Evolutionary conservation across 495 filamentous ascomycete species (phyloP).

Genomic region (Penicillium arizonense): DNA sequence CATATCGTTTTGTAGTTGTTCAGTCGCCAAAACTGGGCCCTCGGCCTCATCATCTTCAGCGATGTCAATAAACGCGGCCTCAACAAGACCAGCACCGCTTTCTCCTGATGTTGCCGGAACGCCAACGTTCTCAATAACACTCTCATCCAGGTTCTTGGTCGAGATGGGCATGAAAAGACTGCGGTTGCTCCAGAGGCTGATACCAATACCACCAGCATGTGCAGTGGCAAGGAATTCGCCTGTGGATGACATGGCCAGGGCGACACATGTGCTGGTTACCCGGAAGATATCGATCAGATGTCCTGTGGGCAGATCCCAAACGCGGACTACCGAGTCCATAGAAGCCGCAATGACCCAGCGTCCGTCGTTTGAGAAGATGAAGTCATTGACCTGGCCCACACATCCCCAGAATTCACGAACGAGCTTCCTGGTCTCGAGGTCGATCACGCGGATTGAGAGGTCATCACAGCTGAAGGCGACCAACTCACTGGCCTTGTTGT

Average conservation of each 20-base stretch:
- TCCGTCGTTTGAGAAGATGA: slow-evolving; percentile 89
- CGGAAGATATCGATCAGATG: slow-evolving; percentile 90
- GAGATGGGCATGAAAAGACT: slow-evolving; percentile 85
- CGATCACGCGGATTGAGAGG: slow-evolving; percentile 80
- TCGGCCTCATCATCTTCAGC: slow-evolving; percentile 48
- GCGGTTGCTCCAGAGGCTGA: slow-evolving; percentile 92
- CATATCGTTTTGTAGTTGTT: slow-evolving; percentile 77
- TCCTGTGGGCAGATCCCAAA: slow-evolving; percentile 95
- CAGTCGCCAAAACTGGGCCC: slow-evolving; percentile 51
- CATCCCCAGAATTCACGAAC: slow-evolving; percentile 93
- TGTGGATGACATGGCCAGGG: slow-evolving; percentile 81
- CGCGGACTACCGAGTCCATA: slow-evolving; percentile 74
- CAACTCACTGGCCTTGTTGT: slow-evolving; percentile 78
- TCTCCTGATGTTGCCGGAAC: slow-evolving; percentile 81
- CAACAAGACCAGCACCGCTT: slow-evolving; percentile 65
- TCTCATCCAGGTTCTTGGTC: slow-evolving; percentile 74
- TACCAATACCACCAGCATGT: slow-evolving; percentile 78
- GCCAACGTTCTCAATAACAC: slow-evolving; percentile 60
- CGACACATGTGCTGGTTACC: slow-evolving; percentile 70
- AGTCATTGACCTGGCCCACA: slow-evolving; percentile 76
- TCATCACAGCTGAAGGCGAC: slow-evolving; percentile 90
- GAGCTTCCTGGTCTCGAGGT: slow-evolving; percentile 84
- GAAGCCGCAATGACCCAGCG: slow-evolving; percentile 91
- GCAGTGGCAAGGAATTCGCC: slow-evolving; percentile 92
- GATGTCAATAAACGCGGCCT: slow-evolving; percentile 64